Base-by-base conservation (phyloP, 2,329 filamentous ascomycete species). In the Pyricularia sp. region DNA sequence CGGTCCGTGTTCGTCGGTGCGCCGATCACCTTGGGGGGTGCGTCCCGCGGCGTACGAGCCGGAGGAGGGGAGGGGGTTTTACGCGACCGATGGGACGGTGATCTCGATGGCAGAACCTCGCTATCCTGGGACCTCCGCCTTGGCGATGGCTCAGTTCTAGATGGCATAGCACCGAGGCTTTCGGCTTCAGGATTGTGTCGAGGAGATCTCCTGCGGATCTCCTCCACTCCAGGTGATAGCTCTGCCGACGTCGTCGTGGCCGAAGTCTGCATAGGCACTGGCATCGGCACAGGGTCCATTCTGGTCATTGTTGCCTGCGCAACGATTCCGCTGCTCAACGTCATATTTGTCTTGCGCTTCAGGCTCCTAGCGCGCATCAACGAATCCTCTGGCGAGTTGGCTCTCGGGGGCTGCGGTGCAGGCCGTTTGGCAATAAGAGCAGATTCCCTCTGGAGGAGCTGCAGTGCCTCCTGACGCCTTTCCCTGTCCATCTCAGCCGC, bases 151-250 rank as follows among this genome's bases (percentile, higher is more conserved):
- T 30, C 62, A 8, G 24, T 30, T 33, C 31, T 40, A 9, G n/a
- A 62, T 9, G 31, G 60, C 31, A n/a, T 31, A 44, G 31, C 30
- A 22, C 31, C n/a, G 60, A 9, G 31, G 22, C 60, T 13, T 4
- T 24, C 60, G 31, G 60, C 16, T 28, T 55, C 40, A 16, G 70
- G 67, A 6, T 72, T 68, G 9, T 78, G 75, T 61, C 78, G 74
- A 19, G 83, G 82, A 1, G 83, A 85, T 60, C 83, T 76, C 68
- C 80, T 77, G 12, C 82, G 77, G 31, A 84, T 68, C 59, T 78
- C 79, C 7, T 84, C 81, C 4, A 74, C 71, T 2, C 77, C 78
- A 0, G 82, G 82, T 4, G 83, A 85, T 7, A 81, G 71, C 69
- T 83, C 78, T 8, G 78, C 75, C 1, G 78, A 80, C 12, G 79